A percentile compares a stretch with the other conserved stretches of the same genome.
These are phyloP conservation scores for Russula emetica DNA, from an alignment of 768 basidiomycete species.

Conservation along the genomic window DNA sequence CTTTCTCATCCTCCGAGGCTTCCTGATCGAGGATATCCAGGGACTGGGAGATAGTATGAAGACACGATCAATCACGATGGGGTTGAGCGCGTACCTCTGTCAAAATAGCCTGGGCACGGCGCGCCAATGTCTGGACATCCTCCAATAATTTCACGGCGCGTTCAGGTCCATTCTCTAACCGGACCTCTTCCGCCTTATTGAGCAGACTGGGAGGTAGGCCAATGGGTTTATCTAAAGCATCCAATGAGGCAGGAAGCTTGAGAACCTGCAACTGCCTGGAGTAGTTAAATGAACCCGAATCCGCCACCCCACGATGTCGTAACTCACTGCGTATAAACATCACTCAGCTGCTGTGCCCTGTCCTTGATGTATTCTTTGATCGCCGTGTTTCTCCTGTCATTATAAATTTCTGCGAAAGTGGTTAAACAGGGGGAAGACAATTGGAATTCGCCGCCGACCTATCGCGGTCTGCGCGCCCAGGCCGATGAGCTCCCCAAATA, in stretches of 20 bases:
- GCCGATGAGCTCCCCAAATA: slow-evolving; percentile 72
- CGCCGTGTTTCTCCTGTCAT: slow-evolving; percentile 69
- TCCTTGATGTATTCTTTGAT: slow-evolving; percentile 64
- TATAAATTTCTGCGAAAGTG: slow-evolving; percentile 65
- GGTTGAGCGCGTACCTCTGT: slow-evolving; percentile 59
- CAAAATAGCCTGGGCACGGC: slow-evolving; percentile 55
- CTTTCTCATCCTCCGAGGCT: slow-evolving; percentile 76
- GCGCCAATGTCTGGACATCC: slow-evolving; percentile 64
- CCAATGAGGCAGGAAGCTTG: slow-evolving; percentile 80
- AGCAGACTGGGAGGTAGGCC: slow-evolving; percentile 87
- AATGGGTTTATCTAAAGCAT: slow-evolving; percentile 81
- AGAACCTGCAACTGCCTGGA: slow-evolving; percentile 60
- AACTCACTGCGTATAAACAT: slow-evolving; percentile 51
- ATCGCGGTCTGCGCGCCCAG: slow-evolving; percentile 90
- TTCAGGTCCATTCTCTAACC: slow-evolving; percentile 68
- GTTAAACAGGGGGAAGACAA: neutral
- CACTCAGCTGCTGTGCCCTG: slow-evolving; percentile 58
- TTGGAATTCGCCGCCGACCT: slow-evolving; percentile 46
- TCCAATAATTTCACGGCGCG: slow-evolving; percentile 68
- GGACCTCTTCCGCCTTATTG: slow-evolving; percentile 80
- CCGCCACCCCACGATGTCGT: neutral
- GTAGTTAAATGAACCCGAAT: neutral
- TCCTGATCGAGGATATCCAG: slow-evolving; percentile 90
- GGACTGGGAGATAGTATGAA: slow-evolving; percentile 50
- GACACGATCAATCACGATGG: neutral